These are phyloP conservation scores for Aspergillus clavatus DNA, from an alignment of 2,329 filamentous ascomycete species.

Conservation along the genomic window DNA sequence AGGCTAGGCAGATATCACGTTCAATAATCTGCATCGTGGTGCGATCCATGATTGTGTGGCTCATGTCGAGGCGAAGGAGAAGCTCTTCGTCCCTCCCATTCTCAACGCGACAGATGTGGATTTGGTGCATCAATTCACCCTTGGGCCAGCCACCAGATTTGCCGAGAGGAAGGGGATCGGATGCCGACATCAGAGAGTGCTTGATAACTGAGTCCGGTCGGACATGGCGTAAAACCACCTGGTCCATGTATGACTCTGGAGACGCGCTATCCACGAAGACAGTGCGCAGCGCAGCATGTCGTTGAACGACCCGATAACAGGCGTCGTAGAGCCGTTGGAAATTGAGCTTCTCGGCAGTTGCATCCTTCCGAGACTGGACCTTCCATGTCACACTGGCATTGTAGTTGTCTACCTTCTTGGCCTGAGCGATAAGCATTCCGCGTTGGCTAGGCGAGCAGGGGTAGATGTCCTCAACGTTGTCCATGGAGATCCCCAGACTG, in stretches of 20 bases:
- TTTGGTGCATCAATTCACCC: neutral
- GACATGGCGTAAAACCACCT: neutral
- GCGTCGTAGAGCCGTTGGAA: neutral
- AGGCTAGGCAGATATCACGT: slow-evolving; percentile 34
- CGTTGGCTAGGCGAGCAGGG: slow-evolving; percentile 37
- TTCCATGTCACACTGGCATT: neutral
- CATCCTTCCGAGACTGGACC: neutral
- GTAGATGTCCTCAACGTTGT: slow-evolving; percentile 31
- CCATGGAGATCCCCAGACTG: neutral
- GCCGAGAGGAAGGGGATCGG: neutral
- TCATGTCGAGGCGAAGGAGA: slow-evolving; percentile 40
- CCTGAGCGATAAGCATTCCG: slow-evolving; percentile 25
- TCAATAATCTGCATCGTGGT: slow-evolving; percentile 39
- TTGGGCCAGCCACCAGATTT: neutral
- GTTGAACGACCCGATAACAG: neutral
- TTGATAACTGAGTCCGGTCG: neutral
- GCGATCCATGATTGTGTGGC: slow-evolving; percentile 43
- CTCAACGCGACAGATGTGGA: neutral
- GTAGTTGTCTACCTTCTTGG: neutral
- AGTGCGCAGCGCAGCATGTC: neutral
- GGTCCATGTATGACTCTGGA: neutral
- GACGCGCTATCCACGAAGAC: neutral
- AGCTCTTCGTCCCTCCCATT: slow-evolving; percentile 9
- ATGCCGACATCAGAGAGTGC: neutral
- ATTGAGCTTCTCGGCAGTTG: neutral